phyloP scores from a whole-genome alignment of 306 rosid genomes.

The Vigna hirtella region DNA sequence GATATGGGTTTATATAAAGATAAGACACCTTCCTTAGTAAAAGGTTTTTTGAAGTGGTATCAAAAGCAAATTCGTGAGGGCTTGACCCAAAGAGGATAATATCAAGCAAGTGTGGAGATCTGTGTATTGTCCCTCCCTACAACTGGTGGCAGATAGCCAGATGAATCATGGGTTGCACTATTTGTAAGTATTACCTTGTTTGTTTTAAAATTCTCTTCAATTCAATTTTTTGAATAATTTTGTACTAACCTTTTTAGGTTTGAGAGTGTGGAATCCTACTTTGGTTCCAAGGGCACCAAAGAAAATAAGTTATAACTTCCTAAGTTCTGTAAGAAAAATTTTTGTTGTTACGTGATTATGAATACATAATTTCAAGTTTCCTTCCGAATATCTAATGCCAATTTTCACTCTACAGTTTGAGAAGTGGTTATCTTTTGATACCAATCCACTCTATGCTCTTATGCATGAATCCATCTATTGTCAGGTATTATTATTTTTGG shows the following conservation, averaged over 20 bases:
- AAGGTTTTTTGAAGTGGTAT: too few species aligned
- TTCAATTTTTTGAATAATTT: conserved; percentile 21
- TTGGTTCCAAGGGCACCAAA: conserved; percentile 80
- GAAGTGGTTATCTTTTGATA: conserved; percentile 57
- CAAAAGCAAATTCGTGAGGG: too few species aligned
- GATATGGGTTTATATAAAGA: too few species aligned
- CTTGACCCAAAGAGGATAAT: too few species aligned
- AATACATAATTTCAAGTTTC: conserved; percentile 39
- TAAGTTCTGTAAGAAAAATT: conserved; percentile 66
- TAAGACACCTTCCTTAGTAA: too few species aligned
- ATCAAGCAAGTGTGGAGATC: too few species aligned
- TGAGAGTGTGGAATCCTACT: conserved; percentile 94
- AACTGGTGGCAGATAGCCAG: too few species aligned
- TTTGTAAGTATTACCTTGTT: conserved; percentile 58
- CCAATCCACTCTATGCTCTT: conserved; percentile 89
- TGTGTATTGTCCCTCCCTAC: too few species aligned
- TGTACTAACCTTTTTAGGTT: conserved; percentile 57
- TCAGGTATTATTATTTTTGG: conserved; percentile 60
- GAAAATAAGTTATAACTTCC: conserved; percentile 75
- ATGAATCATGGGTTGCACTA: conserved; percentile 55
- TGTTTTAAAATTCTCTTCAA: conserved; percentile 10
- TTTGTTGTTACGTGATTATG: conserved; percentile 31
- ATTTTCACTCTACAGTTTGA: conserved; percentile 67
- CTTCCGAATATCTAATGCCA: conserved; percentile 40
- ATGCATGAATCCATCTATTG: conserved; percentile 85